A percentile compares a stretch with the other conserved stretches of the same genome.
phyloP scores from a whole-genome alignment of 2,329 filamentous ascomycete species.

The Botrytis cinerea region DNA sequence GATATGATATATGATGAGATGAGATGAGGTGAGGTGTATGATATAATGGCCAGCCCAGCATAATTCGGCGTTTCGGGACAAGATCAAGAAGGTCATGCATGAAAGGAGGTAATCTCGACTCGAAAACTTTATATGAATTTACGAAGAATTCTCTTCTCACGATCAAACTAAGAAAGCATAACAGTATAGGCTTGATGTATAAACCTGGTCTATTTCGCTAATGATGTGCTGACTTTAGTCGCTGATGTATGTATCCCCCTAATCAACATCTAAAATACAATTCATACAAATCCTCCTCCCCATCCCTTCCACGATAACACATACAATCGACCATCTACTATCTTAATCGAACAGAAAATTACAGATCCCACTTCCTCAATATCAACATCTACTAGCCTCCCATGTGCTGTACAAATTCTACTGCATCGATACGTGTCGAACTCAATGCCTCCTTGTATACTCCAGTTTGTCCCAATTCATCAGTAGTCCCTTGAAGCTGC shows the following conservation, averaged over 20 bases:
- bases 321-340: not conserved
- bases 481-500: not conserved
- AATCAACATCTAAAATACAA: not conserved
- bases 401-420: not conserved
- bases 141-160: not conserved
- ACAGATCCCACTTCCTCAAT: not conserved
- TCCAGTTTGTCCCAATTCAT: not conserved
- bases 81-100: not conserved
- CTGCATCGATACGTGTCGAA: not conserved
- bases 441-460: not conserved
- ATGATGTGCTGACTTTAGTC: not conserved
- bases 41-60: not conserved
- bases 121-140: not conserved
- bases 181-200: not conserved
- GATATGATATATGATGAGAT: not conserved
- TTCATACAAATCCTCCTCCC: not conserved
- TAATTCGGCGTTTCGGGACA: not conserved
- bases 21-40: not conserved
- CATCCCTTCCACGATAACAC: not conserved
- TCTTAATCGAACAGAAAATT: not conserved
- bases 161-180: not conserved
- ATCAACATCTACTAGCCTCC: not conserved
- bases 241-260: not conserved
- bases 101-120: not conserved
- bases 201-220: constrained; percentile 1